Conservation (phyloP, 2,329 filamentous ascomycete species). For the Microsporum ferrugineum region DNA sequence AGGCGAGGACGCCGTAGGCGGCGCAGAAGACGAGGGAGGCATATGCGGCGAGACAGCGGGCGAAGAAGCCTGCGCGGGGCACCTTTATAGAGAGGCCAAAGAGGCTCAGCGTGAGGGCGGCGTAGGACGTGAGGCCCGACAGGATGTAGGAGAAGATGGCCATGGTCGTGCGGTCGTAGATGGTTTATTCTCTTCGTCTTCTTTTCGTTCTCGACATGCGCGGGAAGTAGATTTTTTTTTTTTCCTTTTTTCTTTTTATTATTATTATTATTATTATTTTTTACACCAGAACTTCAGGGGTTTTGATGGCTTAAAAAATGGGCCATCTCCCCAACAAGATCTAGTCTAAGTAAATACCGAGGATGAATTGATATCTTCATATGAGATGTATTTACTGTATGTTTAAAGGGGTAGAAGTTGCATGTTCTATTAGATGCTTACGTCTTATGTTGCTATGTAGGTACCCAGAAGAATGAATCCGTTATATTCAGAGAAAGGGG, state of each 20-base stretch:
- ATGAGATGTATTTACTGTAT: neutral
- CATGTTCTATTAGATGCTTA: neutral
- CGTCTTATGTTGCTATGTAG: too few relatives aligned
- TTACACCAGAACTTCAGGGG: neutral
- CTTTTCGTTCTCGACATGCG: neutral
- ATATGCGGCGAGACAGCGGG: constrained; percentile 38
- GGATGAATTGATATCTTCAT: neutral
- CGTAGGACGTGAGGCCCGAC: constrained; percentile 53
- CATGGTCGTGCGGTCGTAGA: constrained; percentile 32
- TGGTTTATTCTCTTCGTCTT: neutral
- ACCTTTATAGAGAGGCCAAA: constrained; percentile 34
- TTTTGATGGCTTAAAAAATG: neutral
- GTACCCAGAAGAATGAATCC: too few relatives aligned
- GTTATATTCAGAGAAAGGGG: too few relatives aligned
- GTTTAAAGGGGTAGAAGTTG: neutral
- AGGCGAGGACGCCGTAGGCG: constrained; percentile 63
- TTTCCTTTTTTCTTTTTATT: neutral
- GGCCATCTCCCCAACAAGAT: neutral
- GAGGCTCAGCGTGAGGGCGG: constrained; percentile 45
- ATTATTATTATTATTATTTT: neutral
- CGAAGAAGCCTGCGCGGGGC: constrained; percentile 35
- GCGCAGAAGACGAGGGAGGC: constrained; percentile 41
- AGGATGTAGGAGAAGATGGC: constrained; percentile 51
- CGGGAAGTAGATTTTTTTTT: neutral
- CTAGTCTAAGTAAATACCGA: neutral